Percentiles rank a stretch among this genome's conserved stretches.
Evolutionary conservation across 257 asterid genomes (phyloP).

Genomic region (Primulina eburnea): DNA sequence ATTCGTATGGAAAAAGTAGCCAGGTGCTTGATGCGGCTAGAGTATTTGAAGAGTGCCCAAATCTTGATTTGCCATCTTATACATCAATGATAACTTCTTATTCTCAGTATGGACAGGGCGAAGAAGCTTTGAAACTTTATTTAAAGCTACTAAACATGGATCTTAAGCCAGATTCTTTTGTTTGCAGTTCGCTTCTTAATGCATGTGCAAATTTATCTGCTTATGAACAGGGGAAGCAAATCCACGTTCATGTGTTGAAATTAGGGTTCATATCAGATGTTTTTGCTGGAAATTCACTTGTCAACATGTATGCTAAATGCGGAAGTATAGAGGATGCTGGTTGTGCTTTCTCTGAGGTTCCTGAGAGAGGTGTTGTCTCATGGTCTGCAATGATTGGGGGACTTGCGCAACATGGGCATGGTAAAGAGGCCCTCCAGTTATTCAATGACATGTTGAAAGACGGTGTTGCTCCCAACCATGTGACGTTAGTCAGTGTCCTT

Average conservation of each 20-base stretch:
- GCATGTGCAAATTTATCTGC: conserved; percentile 80
- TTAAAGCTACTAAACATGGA: conserved; percentile 40
- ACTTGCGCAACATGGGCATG: conserved; percentile 78
- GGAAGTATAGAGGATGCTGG: conserved; percentile 72
- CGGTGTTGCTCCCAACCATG: conserved; percentile 59
- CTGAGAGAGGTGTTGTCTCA: conserved; percentile 57
- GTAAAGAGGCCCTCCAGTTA: conserved; percentile 49
- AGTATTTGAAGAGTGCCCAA: conserved; percentile 60
- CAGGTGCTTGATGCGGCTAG: conserved; percentile 48
- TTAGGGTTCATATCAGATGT: conserved; percentile 56
- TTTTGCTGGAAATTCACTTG: conserved; percentile 78
- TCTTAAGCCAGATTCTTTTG: conserved; percentile 67
- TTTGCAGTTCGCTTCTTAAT: conserved; percentile 67
- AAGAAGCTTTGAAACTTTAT: conserved; percentile 68
- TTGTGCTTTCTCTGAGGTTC: conserved; percentile 50
- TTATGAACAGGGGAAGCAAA: conserved; percentile 76
- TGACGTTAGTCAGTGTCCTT: conserved; percentile 70
- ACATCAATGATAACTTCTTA: conserved; percentile 64
- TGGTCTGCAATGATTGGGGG: conserved; percentile 83
- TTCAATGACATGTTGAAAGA: conserved; percentile 53
- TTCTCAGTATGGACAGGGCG: conserved; percentile 68
- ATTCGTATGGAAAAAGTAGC: conserved; percentile 59
- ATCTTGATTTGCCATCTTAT: conserved; percentile 59
- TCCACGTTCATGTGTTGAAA: conserved; percentile 62
- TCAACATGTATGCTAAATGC: conserved; percentile 83